phyloP scores from a whole-genome alignment of 805 yeast genomes.

The Clavispora fructus region DNA sequence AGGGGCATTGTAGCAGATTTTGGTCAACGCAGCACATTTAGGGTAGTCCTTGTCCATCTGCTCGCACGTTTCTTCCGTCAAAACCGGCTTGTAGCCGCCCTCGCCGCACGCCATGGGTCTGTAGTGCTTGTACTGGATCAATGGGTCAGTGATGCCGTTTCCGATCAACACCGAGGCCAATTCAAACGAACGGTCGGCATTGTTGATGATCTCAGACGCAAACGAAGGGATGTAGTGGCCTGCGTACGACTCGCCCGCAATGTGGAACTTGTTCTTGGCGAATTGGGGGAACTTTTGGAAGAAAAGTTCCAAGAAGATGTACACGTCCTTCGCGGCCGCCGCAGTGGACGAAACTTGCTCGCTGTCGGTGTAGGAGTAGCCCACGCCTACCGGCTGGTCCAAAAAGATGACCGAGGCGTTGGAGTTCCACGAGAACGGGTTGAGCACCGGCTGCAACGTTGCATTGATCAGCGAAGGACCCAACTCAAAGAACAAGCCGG shows the following conservation, averaged over 20 bases:
- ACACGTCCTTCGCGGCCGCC: conserved; percentile 16
- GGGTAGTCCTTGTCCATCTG: conserved; percentile 30
- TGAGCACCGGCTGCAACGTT: conserved; percentile 6
- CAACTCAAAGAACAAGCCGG: conserved; percentile 8
- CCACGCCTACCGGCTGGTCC: conserved; percentile 11
- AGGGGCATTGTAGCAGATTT: conserved; percentile 28
- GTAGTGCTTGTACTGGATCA: conserved; percentile 7
- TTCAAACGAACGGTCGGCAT: conserved; percentile 21
- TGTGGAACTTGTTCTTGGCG: conserved; percentile 26
- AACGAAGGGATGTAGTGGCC: conserved; percentile 23
- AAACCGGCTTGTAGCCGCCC: conserved; percentile 38
- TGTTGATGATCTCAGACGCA: conserved; percentile 18
- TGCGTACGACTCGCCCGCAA: conserved; percentile 29
- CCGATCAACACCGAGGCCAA: conserved; percentile 16
- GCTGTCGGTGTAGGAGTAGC: conserved; percentile 18
- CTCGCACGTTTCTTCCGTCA: conserved; percentile 27
- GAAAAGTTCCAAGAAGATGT: conserved; percentile 34
- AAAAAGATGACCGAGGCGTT: conserved; percentile 10
- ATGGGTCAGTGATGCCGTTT: conserved; percentile 8
- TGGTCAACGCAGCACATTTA: conserved; percentile 27
- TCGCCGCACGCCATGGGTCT: conserved; percentile 30
- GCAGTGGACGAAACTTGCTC: conserved; percentile 18
- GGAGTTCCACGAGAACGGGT: conserved; percentile 9
- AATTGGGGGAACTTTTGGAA: conserved; percentile 30
- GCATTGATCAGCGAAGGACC: conserved; percentile 8